These are phyloP conservation scores for Penicillium sp. DNA, from an alignment of 2,329 filamentous ascomycete species.

Conservation along the genomic window DNA sequence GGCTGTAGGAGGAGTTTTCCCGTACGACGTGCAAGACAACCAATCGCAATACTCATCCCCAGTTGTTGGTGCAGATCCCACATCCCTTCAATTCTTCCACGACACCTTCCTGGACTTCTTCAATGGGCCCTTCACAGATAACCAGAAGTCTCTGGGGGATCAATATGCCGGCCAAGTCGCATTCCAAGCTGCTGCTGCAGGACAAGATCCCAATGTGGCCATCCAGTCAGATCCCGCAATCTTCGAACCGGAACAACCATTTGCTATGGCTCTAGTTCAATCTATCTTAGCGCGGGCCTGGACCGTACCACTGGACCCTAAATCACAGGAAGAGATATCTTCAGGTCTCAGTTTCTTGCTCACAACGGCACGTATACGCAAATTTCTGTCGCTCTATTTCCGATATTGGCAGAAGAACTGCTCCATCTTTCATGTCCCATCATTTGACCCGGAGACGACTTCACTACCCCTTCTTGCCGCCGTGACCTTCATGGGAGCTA, in stretches of 20 bases:
- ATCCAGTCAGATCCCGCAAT: slow-evolving; percentile 26
- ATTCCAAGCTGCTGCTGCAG: slow-evolving; percentile 21
- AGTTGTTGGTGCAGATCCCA: slow-evolving; percentile 30
- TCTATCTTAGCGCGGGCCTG: slow-evolving; percentile 45
- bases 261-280: slow-evolving; percentile 45
- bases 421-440: slow-evolving; percentile 47
- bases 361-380: slow-evolving; percentile 46
- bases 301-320: slow-evolving; percentile 42
- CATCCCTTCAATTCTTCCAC: slow-evolving; percentile 36
- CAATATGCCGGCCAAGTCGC: slow-evolving; percentile 24
- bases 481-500: slow-evolving; percentile 50
- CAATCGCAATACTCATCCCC: slow-evolving; percentile 22
- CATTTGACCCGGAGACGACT: slow-evolving; percentile 45
- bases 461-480: slow-evolving; percentile 45
- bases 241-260: slow-evolving; percentile 43
- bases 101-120: slow-evolving; percentile 45
- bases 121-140: slow-evolving; percentile 39
- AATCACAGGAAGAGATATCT: slow-evolving; percentile 45
- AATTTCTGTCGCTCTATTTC: slow-evolving; percentile 49
- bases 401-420: slow-evolving; percentile 52
- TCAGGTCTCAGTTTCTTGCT: slow-evolving; percentile 45
- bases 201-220: slow-evolving; percentile 23
- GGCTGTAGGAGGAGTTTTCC: slow-evolving; percentile 20
- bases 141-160: slow-evolving; percentile 28
- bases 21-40: slow-evolving; percentile 21